Evolutionary conservation across 306 rosid species (phyloP), one percentile per base, ranked within the genome.

Genomic region (Rubus idaeus): DNA sequence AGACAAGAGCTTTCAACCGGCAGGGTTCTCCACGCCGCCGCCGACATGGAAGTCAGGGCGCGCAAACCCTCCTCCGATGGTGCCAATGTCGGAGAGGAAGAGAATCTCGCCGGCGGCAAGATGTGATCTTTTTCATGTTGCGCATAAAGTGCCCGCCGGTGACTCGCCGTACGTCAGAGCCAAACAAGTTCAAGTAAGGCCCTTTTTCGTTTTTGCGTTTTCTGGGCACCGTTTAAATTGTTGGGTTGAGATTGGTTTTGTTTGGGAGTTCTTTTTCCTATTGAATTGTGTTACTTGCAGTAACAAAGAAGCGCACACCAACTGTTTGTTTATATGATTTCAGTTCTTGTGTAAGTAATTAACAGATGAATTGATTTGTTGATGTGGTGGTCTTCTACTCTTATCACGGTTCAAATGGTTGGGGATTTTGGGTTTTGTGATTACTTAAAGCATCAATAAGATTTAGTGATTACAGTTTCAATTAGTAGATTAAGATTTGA

Each of bases 151-250:
- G 9, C 97, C 99, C 67, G 69, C 94, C 7, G 97, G 99, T 50
- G 93, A 95, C 80, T 92, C 99, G 23, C 97, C 99, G 3, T 95
- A 92, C 58, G 99, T 92, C 11, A 89, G 86, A 76, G 97, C 99
- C 73, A 95, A 95, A 72, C 97, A 95, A 49, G 97, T 92, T 91
- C 97, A 95, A 94, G 99, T 88, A 60, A n/a, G 78, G 9, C 1
- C 23, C 26, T 63, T 69, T 57, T 9, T 35, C 9, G 23, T n/a
- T 53, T 74, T 37, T 68, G 51, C 3, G 49, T 1, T 42, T 71
- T 30, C 49, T 62, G 41, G 45, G 65, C 4, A 14, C 5, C 26
- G n/a, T 46, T 30, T 62, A 53, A 41, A 11, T 51, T 5, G 64
- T 63, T 61, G 42, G 63, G 37, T 21, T 21, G 63, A 5, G 37